These are phyloP conservation scores for Elaeis oleifera DNA, from an alignment of 202 grass and related monocot species.

Conservation along the genomic window DNA sequence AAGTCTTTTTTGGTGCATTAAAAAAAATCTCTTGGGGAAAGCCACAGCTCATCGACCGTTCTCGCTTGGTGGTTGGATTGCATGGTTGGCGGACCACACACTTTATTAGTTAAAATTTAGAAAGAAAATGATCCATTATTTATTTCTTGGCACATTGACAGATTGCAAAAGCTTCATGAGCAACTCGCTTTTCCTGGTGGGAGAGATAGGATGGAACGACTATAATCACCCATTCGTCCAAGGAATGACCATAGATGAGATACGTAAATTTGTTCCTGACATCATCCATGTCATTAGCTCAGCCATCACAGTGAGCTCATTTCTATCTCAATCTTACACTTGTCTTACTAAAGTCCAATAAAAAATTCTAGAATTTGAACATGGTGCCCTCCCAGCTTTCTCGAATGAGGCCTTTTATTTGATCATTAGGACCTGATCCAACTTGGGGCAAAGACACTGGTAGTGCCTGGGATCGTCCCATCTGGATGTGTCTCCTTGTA, in stretches of 20 bases:
- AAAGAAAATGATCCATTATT: too few species aligned
- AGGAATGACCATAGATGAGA: neutral
- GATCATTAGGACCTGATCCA: neutral
- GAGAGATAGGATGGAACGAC: conserved; percentile 6
- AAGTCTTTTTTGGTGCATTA: too few species aligned
- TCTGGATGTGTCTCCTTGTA: conserved; percentile 45
- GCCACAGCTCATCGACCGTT: too few species aligned
- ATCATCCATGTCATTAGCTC: conserved; percentile 12
- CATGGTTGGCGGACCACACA: too few species aligned
- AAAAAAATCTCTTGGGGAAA: too few species aligned
- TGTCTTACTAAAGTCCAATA: too few species aligned
- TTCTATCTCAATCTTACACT: too few species aligned
- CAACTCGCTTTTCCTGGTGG: neutral
- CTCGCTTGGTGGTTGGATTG: too few species aligned
- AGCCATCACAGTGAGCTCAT: conserved; percentile 16
- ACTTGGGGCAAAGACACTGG: conserved; percentile 35
- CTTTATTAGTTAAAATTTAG: too few species aligned
- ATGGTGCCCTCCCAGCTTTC: too few species aligned
- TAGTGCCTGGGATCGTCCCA: conserved; percentile 55
- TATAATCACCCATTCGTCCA: neutral
- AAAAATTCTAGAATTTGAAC: too few species aligned
- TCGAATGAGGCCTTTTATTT: too few species aligned
- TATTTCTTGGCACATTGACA: neutral
- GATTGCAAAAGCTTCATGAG: neutral
- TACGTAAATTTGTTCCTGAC: neutral